Evolutionary conservation across 768 basidiomycete genomes (phyloP), one percentile per base, ranked within the genome.

Genomic region (Inosperma sp.): DNA sequence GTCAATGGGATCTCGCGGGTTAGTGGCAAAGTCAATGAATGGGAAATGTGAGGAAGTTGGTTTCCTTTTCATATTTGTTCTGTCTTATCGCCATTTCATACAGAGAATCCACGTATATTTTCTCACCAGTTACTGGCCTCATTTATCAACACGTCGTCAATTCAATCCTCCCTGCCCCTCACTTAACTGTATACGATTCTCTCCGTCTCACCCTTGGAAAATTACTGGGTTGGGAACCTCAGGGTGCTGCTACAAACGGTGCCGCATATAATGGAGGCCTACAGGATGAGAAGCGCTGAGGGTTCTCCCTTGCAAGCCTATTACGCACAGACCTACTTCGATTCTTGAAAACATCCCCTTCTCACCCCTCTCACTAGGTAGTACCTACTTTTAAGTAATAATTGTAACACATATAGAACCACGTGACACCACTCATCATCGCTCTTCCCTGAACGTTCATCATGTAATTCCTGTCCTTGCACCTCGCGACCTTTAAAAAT

Each of bases 161-260:
- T 61, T 83, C 83, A n/a, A 89, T 91, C 40, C 77, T 82, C 37
- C 88, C 88, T 0, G 82, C 83, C 1, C 88, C 88, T 3, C 85
- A 87, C 59, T 73, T 80, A 42, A 77, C 82, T 0, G 83, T 83
- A 2, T 88, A 83, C 59, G 80, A 85, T 49, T 76, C 82, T 2
- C 69, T 88, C 1, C 70, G 76, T 14, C 48, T 64, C 30, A 71
- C 68, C 48, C 52, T 75, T 23, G 69, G 70, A 3, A 73, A 72
- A 50, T 57, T 74, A 26, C 67, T 74, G 59, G 72, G 72, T 17
- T 57, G 68, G 47, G 66, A 63, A 4, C 56, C 57, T 63, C 50
- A 35, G 37, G 59, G 48, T 22, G 21, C 58, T 19, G 48, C 53
- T 2, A 35, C 59, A 12, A 57, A 57, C 14, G 56, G 59, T 14